Percentiles rank a stretch among this genome's conserved stretches.
These are phyloP conservation scores for Magnolia sinica DNA, from an alignment of 164 flowering plant species.

Conservation along the genomic window DNA sequence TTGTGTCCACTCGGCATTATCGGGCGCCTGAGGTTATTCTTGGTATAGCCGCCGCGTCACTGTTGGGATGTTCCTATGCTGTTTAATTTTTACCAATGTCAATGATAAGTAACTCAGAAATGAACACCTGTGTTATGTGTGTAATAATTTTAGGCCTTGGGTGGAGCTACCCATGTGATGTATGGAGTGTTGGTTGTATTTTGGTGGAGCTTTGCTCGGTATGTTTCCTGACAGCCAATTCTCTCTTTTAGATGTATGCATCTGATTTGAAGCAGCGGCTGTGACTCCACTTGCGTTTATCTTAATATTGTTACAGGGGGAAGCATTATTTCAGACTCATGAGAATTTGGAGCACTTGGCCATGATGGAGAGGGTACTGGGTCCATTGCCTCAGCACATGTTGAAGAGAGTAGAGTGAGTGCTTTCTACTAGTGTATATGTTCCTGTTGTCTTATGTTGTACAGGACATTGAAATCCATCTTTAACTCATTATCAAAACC, in stretches of 20 bases:
- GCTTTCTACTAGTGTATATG: neutral
- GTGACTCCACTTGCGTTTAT: neutral
- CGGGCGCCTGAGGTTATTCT: slow-evolving; percentile 90
- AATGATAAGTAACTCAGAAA: neutral
- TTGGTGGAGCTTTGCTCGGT: slow-evolving; percentile 80
- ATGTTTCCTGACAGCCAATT: slow-evolving; percentile 9
- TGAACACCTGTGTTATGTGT: neutral
- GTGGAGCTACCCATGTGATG: slow-evolving; percentile 81
- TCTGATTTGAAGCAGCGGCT: neutral
- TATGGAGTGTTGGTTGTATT: slow-evolving; percentile 86
- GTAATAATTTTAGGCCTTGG: slow-evolving; percentile 47
- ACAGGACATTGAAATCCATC: neutral
- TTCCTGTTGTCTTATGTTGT: neutral
- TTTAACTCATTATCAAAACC: neutral
- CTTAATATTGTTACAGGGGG: slow-evolving; percentile 38
- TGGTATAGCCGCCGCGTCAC: slow-evolving; percentile 32
- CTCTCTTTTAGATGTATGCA: neutral
- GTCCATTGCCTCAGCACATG: slow-evolving; percentile 67
- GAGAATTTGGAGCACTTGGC: slow-evolving; percentile 78
- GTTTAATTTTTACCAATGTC: neutral
- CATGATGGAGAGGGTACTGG: slow-evolving; percentile 81
- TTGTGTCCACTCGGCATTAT: slow-evolving; percentile 80
- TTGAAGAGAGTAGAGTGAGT: slow-evolving; percentile 60
- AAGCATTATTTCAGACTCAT: slow-evolving; percentile 76
- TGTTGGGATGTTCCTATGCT: neutral